phyloP scores from a whole-genome alignment of 2,329 filamentous ascomycete genomes.

The Periconia digitata region DNA sequence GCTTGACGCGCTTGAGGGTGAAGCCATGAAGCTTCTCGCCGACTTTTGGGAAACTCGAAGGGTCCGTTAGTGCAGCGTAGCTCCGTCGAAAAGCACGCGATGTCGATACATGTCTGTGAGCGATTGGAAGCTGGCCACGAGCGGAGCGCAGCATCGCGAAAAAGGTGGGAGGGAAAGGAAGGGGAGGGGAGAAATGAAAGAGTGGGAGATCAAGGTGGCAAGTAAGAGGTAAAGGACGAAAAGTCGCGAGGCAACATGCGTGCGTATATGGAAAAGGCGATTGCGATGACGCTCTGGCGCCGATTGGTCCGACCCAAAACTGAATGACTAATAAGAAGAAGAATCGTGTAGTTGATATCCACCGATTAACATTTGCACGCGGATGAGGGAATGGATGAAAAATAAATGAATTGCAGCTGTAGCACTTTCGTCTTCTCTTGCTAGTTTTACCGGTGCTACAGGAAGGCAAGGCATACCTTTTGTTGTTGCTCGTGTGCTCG shows the following conservation, averaged over 20 bases:
- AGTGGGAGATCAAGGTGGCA: constrained; percentile 11
- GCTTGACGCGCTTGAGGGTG: constrained; percentile 83
- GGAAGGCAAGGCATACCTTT: too few relatives aligned
- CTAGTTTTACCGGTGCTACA: too few relatives aligned
- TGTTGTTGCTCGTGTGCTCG: not conserved
- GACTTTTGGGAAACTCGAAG: constrained; percentile 72
- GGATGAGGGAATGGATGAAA: not conserved
- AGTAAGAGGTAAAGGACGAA: constrained; percentile 10
- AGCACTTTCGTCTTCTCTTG: too few relatives aligned
- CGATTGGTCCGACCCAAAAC: not conserved
- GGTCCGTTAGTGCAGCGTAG: constrained; percentile 71
- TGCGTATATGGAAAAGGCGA: not conserved
- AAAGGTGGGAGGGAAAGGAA: not conserved
- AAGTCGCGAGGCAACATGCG: constrained; percentile 9
- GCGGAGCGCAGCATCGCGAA: constrained; percentile 41
- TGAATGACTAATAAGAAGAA: not conserved
- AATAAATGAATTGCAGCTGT: not conserved
- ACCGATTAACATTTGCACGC: not conserved
- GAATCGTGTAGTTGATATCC: not conserved
- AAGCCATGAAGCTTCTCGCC: constrained; percentile 93
- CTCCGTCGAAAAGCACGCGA: constrained; percentile 20
- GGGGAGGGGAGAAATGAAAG: constrained; percentile 5
- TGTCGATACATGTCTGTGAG: constrained; percentile 13
- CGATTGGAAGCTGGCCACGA: constrained; percentile 29
- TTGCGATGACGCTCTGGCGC: constrained; percentile 6